Percentiles rank a stretch among this genome's conserved stretches.
Evolutionary conservation across 176 grass and related monocot species (phyloP).

Genomic region (Alopecurus myosuroides): DNA sequence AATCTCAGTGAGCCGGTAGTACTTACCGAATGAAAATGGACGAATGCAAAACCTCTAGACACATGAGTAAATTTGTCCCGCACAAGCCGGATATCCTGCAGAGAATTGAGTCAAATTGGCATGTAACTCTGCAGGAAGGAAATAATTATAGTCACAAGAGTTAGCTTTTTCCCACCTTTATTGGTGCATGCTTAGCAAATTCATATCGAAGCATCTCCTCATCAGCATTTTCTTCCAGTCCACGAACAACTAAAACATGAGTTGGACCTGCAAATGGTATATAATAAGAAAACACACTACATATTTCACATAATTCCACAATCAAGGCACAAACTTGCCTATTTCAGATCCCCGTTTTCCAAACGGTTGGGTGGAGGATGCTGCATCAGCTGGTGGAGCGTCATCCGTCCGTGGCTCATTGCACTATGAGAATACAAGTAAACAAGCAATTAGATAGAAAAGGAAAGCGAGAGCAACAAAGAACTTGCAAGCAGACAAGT

Average conservation of each 20-base stretch:
- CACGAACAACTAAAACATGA: conserved; percentile 99
- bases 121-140: conserved; percentile 4
- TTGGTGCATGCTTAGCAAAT: conserved; percentile 93
- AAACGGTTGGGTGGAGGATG: conserved; percentile 42
- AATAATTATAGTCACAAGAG: not conserved
- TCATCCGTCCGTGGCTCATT: conserved; percentile 91
- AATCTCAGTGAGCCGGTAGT: not conserved
- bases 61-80: conserved; percentile 99
- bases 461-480: conserved; percentile 2
- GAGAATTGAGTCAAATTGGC: conserved; percentile 2
- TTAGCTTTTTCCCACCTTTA: conserved; percentile 58
- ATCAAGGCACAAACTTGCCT: conserved; percentile 49
- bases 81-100: conserved; percentile 93
- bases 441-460: conserved; percentile 33
- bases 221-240: conserved; percentile 94
- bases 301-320: conserved; percentile 27
- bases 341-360: conserved; percentile 75
- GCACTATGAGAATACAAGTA: conserved; percentile 49
- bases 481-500: not conserved
- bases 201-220: conserved; percentile 99
- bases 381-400: conserved; percentile 71
- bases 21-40: conserved; percentile 97
- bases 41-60: conserved; percentile 93
- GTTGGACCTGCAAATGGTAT: conserved; percentile 74
- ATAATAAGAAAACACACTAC: conserved; percentile 8